Evolutionary conservation across 768 basidiomycete genomes (phyloP).

Genomic region (Lyophyllum decastes): DNA sequence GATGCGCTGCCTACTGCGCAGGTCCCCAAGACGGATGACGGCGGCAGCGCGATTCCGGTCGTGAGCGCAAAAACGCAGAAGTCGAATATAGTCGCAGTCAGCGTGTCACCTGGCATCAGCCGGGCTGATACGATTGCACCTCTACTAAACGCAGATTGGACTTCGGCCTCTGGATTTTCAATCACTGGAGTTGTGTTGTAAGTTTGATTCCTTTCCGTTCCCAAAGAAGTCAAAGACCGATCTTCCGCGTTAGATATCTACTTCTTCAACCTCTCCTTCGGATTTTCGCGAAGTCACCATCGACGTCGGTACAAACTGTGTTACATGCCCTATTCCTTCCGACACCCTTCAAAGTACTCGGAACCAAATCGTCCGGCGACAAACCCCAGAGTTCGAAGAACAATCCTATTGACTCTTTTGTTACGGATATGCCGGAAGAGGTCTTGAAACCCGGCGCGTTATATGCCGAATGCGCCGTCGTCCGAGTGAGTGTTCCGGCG

Average conservation of each 20-base stretch:
- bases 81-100: conserved; percentile 75
- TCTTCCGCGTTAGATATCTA: conserved; percentile 52
- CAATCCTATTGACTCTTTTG: conserved; percentile 14
- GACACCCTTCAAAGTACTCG: conserved; percentile 67
- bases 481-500: conserved; percentile 41
- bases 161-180: conserved; percentile 35
- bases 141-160: conserved; percentile 51
- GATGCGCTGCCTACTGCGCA: conserved; percentile 77
- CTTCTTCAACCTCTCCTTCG: conserved; percentile 66
- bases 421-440: conserved; percentile 48
- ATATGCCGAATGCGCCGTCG: conserved; percentile 76
- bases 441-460: conserved; percentile 77
- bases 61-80: conserved; percentile 45
- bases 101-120: conserved; percentile 77
- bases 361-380: conserved; percentile 18
- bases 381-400: conserved; percentile 2
- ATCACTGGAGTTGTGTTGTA: conserved; percentile 51
- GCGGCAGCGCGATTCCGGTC: conserved; percentile 35
- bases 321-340: conserved; percentile 82
- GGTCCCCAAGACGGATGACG: conserved; percentile 43
- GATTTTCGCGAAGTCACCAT: conserved; percentile 69
- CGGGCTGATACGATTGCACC: conserved; percentile 68
- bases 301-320: conserved; percentile 68
- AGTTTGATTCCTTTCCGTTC: conserved; percentile 20
- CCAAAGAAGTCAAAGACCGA: neutral